These are phyloP conservation scores for Leishmania turanica DNA, from an alignment of 208 protist species.

Conservation along the genomic window DNA sequence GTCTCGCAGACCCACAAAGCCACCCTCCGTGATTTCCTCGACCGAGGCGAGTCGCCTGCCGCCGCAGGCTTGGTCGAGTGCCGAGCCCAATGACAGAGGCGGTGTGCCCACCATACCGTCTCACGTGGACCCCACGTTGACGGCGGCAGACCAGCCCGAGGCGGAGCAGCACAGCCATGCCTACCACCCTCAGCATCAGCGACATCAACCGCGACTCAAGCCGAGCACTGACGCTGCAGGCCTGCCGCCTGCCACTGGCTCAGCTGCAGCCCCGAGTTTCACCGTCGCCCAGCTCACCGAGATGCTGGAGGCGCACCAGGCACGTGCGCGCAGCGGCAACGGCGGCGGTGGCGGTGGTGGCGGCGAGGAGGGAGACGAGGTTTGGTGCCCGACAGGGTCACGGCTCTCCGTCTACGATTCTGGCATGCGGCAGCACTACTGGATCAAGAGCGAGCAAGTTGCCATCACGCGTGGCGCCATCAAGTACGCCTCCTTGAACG, in stretches of 20 bases:
- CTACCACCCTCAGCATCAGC: neutral
- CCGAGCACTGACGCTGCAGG: neutral
- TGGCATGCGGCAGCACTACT: slow-evolving; percentile 57
- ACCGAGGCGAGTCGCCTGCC: neutral
- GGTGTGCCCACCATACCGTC: neutral
- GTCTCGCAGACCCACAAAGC: neutral
- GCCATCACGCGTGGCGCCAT: slow-evolving; percentile 61
- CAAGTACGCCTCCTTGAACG: slow-evolving; percentile 57
- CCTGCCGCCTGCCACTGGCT: no score
- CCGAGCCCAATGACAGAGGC: neutral
- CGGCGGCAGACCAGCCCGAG: neutral
- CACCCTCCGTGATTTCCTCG: neutral
- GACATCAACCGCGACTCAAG: neutral
- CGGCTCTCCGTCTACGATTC: slow-evolving; percentile 65
- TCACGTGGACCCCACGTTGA: neutral
- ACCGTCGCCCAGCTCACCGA: slow-evolving; percentile 30
- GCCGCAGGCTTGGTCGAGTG: neutral
- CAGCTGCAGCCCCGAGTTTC: slow-evolving; percentile 18
- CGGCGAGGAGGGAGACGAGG: neutral
- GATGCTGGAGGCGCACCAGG: slow-evolving; percentile 16
- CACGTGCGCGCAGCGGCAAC: neutral
- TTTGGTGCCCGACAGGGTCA: slow-evolving; percentile 36
- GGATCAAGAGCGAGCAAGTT: slow-evolving; percentile 54
- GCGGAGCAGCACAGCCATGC: neutral
- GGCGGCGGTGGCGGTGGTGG: neutral